A percentile compares a stretch with the other conserved stretches of the same genome.
Evolutionary conservation across 768 basidiomycete species (phyloP).

Genomic region (Mycena olivaceomarginata): DNA sequence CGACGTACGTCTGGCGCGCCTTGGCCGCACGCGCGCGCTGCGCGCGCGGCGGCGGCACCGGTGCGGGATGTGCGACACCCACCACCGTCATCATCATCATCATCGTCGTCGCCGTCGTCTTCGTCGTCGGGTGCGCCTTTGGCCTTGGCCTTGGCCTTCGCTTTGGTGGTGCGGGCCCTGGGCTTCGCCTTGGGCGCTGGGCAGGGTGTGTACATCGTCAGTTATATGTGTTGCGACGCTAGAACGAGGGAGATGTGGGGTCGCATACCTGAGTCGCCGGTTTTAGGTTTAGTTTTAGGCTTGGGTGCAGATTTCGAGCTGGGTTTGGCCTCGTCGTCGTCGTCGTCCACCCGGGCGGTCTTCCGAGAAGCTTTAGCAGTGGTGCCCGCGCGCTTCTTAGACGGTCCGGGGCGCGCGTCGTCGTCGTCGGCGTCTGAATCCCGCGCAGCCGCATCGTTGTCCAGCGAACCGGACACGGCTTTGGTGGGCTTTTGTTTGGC

Average conservation of each 20-base stretch:
- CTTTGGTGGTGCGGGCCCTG: conserved; percentile 12
- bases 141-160: not conserved
- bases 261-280: not conserved
- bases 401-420: not conserved
- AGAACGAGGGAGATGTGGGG: not conserved
- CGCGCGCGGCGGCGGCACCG: conserved; percentile 1
- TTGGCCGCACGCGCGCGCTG: conserved; percentile 33
- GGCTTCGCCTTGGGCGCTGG: conserved; percentile 18
- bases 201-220: not conserved
- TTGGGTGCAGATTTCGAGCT: not conserved
- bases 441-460: not conserved
- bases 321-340: not conserved
- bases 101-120: too few relatives aligned
- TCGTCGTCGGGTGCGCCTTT: too few relatives aligned
- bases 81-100: too few relatives aligned
- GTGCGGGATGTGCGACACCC: too few relatives aligned
- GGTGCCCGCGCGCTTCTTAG: conserved; percentile 7
- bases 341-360: not conserved
- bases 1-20: conserved; percentile 29
- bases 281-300: not conserved
- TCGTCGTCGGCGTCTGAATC: not conserved
- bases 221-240: not conserved
- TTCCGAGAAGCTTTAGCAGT: conserved; percentile 10
- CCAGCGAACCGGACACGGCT: not conserved
- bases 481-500: conserved; percentile 21